Conservation (phyloP, 495 filamentous ascomycete genomes). For the Durotheca rogersii region DNA sequence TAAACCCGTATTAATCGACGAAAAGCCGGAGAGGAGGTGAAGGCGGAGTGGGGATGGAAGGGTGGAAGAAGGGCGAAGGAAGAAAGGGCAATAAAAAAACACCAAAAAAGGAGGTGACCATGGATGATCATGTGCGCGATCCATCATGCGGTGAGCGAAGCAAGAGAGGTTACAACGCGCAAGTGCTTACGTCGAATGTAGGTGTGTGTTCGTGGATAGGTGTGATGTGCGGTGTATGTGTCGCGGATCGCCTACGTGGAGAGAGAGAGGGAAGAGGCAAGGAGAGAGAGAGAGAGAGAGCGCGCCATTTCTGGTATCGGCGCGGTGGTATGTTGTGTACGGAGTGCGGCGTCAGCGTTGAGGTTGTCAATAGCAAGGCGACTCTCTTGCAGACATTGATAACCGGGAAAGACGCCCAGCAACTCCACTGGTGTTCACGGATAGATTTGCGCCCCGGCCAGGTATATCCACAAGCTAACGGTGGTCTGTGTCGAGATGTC, state of each 20-base stretch:
- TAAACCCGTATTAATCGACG: neutral
- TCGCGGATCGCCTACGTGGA: conserved; percentile 12
- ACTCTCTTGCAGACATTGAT: too few relatives aligned
- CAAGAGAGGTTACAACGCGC: conserved; percentile 20
- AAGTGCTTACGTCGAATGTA: conserved; percentile 28
- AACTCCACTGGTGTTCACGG: too few relatives aligned
- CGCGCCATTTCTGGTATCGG: too few relatives aligned
- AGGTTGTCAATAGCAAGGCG: too few relatives aligned
- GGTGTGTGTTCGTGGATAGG: neutral
- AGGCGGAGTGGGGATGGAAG: neutral
- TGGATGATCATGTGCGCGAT: conserved; percentile 29
- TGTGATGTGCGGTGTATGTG: too few relatives aligned
- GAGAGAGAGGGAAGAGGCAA: conserved; percentile 2
- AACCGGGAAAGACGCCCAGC: too few relatives aligned
- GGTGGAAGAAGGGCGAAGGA: neutral
- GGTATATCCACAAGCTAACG: too few relatives aligned
- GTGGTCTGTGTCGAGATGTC: too few relatives aligned
- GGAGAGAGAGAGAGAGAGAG: too few relatives aligned
- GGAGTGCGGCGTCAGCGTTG: too few relatives aligned
- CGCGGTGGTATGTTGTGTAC: too few relatives aligned
- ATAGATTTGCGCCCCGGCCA: too few relatives aligned
- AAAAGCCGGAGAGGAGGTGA: neutral
- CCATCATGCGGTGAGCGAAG: conserved; percentile 30
- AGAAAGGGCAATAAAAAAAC: neutral
- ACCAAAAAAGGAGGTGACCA: conserved; percentile 18